Conservation (phyloP, 2,329 filamentous ascomycete species). For the Venturia carpophila region DNA sequence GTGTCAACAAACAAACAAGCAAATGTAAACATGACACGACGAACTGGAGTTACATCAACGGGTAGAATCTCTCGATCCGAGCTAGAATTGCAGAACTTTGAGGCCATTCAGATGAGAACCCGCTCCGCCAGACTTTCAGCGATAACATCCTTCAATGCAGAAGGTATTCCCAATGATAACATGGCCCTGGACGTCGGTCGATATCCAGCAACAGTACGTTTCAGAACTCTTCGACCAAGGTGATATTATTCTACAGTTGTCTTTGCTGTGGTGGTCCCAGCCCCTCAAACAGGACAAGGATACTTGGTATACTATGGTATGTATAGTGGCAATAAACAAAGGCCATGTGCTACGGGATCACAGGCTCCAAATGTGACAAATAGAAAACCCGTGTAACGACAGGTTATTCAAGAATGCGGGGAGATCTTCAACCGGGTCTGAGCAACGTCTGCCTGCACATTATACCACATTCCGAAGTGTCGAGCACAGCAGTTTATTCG, state of each 20-base stretch:
- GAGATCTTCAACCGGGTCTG: not conserved
- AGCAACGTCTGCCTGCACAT: not conserved
- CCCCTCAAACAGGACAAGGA: not conserved
- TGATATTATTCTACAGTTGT: not conserved
- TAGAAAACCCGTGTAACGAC: not conserved
- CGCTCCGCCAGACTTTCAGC: too few relatives aligned
- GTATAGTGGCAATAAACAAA: not conserved
- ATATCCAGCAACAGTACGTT: too few relatives aligned
- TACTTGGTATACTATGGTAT: not conserved
- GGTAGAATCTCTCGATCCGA: not conserved
- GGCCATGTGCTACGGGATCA: not conserved
- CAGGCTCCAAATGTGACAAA: not conserved
- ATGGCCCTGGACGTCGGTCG: too few relatives aligned
- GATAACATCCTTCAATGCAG: too few relatives aligned
- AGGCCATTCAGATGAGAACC: too few relatives aligned
- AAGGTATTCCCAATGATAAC: too few relatives aligned
- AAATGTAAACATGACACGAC: not conserved
- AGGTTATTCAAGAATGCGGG: not conserved
- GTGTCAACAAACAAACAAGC: not conserved
- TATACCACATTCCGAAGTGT: not conserved
- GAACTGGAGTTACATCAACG: not conserved
- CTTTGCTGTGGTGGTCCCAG: not conserved
- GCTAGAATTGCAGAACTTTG: too few relatives aligned
- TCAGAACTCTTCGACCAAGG: too few relatives aligned
- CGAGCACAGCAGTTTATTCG: not conserved